Evolutionary conservation across 768 basidiomycete species (phyloP).

Genomic region (Phanerochaete carnosa): DNA sequence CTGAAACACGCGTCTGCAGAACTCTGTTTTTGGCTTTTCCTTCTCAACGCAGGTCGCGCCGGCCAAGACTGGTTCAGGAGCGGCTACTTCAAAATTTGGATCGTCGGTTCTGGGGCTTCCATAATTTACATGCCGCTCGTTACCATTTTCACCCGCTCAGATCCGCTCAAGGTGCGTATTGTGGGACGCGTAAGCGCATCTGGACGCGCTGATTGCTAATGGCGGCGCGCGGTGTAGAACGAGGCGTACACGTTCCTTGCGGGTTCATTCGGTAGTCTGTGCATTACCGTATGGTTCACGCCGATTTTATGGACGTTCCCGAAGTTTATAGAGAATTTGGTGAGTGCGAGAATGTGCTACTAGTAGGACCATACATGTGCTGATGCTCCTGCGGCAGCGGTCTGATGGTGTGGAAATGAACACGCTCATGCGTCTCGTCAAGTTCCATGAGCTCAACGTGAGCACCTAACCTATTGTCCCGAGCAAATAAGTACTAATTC

Average conservation of each 20-base stretch:
- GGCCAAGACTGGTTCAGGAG: constrained; percentile 79
- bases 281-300: constrained; percentile 70
- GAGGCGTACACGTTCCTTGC: constrained; percentile 69
- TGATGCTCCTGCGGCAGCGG: constrained; percentile 36
- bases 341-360: constrained; percentile 29
- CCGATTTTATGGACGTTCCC: constrained; percentile 75
- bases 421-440: constrained; percentile 70
- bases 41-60: constrained; percentile 58
- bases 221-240: constrained; percentile 37
- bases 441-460: constrained; percentile 82
- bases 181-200: neutral
- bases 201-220: constrained; percentile 2
- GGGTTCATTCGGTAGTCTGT: constrained; percentile 66
- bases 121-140: constrained; percentile 68
- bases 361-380: neutral
- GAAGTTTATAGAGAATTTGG: constrained; percentile 56
- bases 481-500: constrained; percentile 2
- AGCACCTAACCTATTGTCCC: constrained; percentile 22
- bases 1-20: constrained; percentile 39
- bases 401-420: constrained; percentile 57
- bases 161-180: constrained; percentile 53
- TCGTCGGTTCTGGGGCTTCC: constrained; percentile 57
- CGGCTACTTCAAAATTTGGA: constrained; percentile 73
- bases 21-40: constrained; percentile 85
- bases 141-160: constrained; percentile 55